A percentile compares a stretch with the other conserved stretches of the same genome.
These are phyloP conservation scores for Silene noctiflora DNA, from an alignment of 179 eudicot genomes.

Conservation along the genomic window DNA sequence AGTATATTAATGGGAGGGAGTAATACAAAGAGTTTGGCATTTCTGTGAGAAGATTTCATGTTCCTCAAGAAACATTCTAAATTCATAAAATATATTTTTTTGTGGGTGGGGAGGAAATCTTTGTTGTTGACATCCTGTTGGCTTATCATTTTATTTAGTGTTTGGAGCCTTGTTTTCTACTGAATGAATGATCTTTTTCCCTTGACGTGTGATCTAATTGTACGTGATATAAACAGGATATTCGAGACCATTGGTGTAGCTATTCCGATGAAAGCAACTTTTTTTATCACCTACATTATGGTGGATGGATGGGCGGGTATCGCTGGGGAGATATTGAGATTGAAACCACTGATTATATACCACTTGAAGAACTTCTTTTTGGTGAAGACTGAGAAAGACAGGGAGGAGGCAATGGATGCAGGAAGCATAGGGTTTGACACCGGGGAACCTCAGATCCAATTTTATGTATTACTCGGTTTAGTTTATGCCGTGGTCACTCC, in stretches of 20 bases:
- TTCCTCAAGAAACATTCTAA: neutral
- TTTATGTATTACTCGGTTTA: conserved; percentile 84
- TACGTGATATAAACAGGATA: conserved; percentile 39
- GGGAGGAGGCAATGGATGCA: conserved; percentile 94
- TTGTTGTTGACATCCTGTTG: neutral
- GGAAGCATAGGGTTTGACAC: conserved; percentile 84
- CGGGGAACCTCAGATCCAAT: conserved; percentile 90
- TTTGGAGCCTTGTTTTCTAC: neutral
- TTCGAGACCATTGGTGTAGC: conserved; percentile 58
- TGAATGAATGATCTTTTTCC: neutral
- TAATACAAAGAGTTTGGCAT: too few species aligned
- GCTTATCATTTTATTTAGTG: neutral
- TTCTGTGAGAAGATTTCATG: too few species aligned
- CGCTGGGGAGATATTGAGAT: conserved; percentile 86
- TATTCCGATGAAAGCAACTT: conserved; percentile 91
- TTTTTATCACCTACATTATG: conserved; percentile 92
- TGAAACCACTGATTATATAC: conserved; percentile 77
- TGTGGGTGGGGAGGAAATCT: too few species aligned
- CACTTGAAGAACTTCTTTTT: conserved; percentile 78
- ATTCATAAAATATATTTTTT: neutral
- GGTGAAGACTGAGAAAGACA: conserved; percentile 93
- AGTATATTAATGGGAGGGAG: too few species aligned
- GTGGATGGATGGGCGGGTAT: conserved; percentile 98
- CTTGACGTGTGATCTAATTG: neutral
- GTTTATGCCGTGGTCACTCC: conserved; percentile 94